Evolutionary conservation across 2,329 filamentous ascomycete genomes (phyloP), one percentile per base, ranked within the genome.

Genomic region (Calonectria henricotiae): DNA sequence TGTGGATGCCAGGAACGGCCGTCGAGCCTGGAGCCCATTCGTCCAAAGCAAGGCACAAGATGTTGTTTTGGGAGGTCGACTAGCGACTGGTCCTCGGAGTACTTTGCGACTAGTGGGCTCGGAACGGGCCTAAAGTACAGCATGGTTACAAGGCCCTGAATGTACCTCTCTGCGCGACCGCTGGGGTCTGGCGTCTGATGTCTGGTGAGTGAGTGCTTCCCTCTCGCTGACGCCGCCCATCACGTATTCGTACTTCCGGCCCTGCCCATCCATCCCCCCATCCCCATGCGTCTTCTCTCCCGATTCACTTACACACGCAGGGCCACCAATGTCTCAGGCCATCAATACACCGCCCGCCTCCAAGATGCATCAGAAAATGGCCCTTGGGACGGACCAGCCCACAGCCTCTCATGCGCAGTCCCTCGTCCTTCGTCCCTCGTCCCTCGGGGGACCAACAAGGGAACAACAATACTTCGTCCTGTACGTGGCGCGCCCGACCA

Each of bases 241-340:
- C 25, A 69, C 67, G 67, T 69, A 69, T 69, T 69, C 67, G 67
- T 69, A 69, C 67, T 68, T 68, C 62, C 54, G 67, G 61, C 47
- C 64, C 64, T 63, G 68, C 6, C 58, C 47, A 51, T 49, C 30
- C 35, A 5, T 47, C 47, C 43, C 41, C 30, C 5, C 35, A 37
- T 37, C 35, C 35, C 35, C 20, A 23, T 17, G 23, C 47, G 17
- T 15, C 27, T 30, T 9, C 4, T 49, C 23, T 23, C 27, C 47
- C 47, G 35, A 60, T 30, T 25, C 27, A 60, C 35, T 60, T 60
- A 60, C 55, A 60, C 35, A 30, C 27, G 7, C 6, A 20, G 20
- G 35, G 15, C n/a, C 43, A 23, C 4, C 27, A 30, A 30, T 46
- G 43, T 46, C 20, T 23, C 30, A 37, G 35, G 8, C 35, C 3